Evolutionary conservation across 2,329 filamentous ascomycete genomes (phyloP).

Genomic region (Fusarium lyarnte): DNA sequence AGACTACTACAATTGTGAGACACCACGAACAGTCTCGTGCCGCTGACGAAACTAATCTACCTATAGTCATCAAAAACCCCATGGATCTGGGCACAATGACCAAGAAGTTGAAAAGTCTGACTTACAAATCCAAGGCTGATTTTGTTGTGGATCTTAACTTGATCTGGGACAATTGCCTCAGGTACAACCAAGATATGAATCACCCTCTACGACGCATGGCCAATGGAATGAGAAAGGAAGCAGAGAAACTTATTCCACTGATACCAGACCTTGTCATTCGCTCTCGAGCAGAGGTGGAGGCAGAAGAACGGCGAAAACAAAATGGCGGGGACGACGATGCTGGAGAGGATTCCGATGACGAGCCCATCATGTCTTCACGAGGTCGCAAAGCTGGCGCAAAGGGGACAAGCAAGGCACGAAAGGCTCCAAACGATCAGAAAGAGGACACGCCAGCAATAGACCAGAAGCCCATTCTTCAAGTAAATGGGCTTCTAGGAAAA

Average conservation of each 20-base stretch:
- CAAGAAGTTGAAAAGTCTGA: constrained; percentile 87
- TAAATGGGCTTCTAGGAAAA: constrained; percentile 70
- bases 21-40: background rate
- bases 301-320: constrained; percentile 84
- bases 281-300: constrained; percentile 93
- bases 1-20: constrained; percentile 90
- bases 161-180: constrained; percentile 97
- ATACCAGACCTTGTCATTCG: constrained; percentile 93
- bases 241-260: constrained; percentile 92
- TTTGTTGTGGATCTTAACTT: constrained; percentile 93
- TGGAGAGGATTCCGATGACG: constrained; percentile 93
- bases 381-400: constrained; percentile 85
- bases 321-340: constrained; percentile 85
- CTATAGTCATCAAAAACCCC: constrained; percentile 86
- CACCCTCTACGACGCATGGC: constrained; percentile 93
- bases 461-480: constrained; percentile 75
- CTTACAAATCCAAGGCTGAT: constrained; percentile 89
- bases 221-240: constrained; percentile 95
- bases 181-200: constrained; percentile 90
- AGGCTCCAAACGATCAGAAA: constrained; percentile 75
- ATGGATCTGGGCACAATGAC: constrained; percentile 99
- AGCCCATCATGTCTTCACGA: constrained; percentile 97
- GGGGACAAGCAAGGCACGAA: constrained; percentile 80
- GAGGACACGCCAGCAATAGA: constrained; percentile 83
- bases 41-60: constrained; percentile 35